Evolutionary conservation across 2,329 filamentous ascomycete genomes (phyloP).

Genomic region (Alternaria sp.): DNA sequence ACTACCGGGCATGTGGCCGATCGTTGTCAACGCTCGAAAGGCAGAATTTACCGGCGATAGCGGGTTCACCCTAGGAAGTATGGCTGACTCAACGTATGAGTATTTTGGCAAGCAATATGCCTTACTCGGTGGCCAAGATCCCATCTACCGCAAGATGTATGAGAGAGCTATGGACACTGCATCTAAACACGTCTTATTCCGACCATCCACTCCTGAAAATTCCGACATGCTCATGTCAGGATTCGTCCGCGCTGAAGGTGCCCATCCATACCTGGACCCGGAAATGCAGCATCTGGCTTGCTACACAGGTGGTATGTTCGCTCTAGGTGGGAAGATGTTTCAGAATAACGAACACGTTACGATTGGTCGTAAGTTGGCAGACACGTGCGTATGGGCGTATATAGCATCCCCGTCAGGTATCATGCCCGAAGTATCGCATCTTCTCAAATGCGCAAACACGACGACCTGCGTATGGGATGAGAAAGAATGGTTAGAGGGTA

Average conservation of each 20-base stretch:
- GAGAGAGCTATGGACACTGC: slow-evolving; percentile 58
- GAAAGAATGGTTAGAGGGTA: slow-evolving; percentile 57
- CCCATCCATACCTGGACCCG: slow-evolving; percentile 52
- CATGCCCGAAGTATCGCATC: slow-evolving; percentile 67
- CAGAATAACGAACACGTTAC: slow-evolving; percentile 62
- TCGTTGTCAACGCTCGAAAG: slow-evolving; percentile 53
- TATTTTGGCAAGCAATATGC: slow-evolving; percentile 50
- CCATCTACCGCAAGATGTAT: slow-evolving; percentile 63
- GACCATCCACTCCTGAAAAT: slow-evolving; percentile 58
- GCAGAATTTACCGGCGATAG: slow-evolving; percentile 53
- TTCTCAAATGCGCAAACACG: slow-evolving; percentile 58
- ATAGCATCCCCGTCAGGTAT: slow-evolving; percentile 64
- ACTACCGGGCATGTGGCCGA: slow-evolving; percentile 59
- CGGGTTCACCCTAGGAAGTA: slow-evolving; percentile 46
- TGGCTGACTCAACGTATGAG: slow-evolving; percentile 52
- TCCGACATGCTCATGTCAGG: slow-evolving; percentile 59
- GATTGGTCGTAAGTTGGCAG: slow-evolving; percentile 65
- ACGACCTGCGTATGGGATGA: slow-evolving; percentile 63
- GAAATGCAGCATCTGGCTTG: slow-evolving; percentile 67
- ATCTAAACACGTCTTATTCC: slow-evolving; percentile 57
- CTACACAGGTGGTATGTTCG: slow-evolving; percentile 70
- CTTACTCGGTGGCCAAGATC: slow-evolving; percentile 55
- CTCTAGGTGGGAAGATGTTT: slow-evolving; percentile 66
- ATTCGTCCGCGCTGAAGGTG: slow-evolving; percentile 48
- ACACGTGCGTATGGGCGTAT: slow-evolving; percentile 71